Percentiles rank a stretch among this genome's conserved stretches.
phyloP scores from a whole-genome alignment of 1,139 yeast genomes.

The Yamadazyma membranifaciens region DNA sequence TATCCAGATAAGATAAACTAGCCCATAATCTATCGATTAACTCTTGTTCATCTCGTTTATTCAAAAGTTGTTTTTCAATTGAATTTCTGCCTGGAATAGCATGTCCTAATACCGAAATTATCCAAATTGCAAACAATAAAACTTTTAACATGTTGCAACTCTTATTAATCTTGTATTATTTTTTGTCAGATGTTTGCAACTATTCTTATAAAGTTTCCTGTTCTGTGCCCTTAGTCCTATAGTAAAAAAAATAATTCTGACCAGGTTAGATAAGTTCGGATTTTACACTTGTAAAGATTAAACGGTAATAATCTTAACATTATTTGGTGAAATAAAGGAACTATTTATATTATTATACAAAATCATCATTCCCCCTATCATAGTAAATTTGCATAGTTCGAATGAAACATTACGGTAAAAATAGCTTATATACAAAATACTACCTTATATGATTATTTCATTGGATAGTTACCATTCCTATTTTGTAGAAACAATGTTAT shows the following conservation, averaged over 20 bases:
- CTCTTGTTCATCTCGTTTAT: constrained; percentile 17
- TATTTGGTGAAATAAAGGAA: too few relatives aligned
- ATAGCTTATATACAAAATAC: too few relatives aligned
- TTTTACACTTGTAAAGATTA: background rate
- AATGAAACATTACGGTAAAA: too few relatives aligned
- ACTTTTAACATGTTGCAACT: background rate
- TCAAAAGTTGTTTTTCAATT: constrained; percentile 17
- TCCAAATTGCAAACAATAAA: background rate
- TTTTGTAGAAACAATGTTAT: too few relatives aligned
- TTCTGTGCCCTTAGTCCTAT: background rate
- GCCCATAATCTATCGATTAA: constrained; percentile 25
- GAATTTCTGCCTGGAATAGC: constrained; percentile 22
- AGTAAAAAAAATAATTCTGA: background rate
- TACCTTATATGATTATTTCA: too few relatives aligned
- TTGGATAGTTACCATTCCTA: too few relatives aligned
- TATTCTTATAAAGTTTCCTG: constrained; percentile 3
- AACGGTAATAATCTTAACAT: too few relatives aligned
- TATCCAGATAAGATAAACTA: constrained; percentile 24
- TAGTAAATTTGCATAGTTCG: too few relatives aligned
- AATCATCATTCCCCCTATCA: too few relatives aligned
- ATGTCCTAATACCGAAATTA: constrained; percentile 13
- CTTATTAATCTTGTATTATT: background rate
- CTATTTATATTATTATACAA: too few relatives aligned
- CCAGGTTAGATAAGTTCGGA: background rate
- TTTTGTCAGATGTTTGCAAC: constrained; percentile 1